A percentile compares a stretch with the other conserved stretches of the same genome.
Evolutionary conservation across 1,139 yeast species (phyloP).

Genomic region (Suhomyces yuchorum): DNA sequence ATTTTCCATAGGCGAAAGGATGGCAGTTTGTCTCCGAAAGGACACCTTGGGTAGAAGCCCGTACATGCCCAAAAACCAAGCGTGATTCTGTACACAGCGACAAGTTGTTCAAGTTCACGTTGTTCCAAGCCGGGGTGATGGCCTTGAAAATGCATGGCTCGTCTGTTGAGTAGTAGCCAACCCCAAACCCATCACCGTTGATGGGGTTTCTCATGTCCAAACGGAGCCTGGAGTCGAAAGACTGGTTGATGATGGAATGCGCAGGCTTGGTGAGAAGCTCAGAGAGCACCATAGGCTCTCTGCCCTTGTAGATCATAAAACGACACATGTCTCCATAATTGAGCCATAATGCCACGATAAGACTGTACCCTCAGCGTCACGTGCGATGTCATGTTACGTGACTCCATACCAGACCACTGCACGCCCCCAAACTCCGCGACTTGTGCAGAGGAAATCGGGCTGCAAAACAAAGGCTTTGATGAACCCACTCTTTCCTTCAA

Average conservation of each 20-base stretch:
- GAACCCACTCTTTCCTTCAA: too few relatives aligned
- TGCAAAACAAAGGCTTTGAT: too few relatives aligned
- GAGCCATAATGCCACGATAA: not conserved
- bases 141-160: conserved; percentile 84
- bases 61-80: conserved; percentile 89
- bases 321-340: conserved; percentile 41
- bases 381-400: not conserved
- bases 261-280: conserved; percentile 92
- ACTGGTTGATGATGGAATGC: conserved; percentile 94
- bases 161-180: conserved; percentile 78
- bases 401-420: not conserved
- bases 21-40: conserved; percentile 94
- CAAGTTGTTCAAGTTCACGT: conserved; percentile 79
- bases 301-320: conserved; percentile 53
- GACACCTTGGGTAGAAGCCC: conserved; percentile 96
- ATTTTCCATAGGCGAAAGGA: conserved; percentile 81
- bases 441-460: not conserved
- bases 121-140: conserved; percentile 98
- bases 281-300: conserved; percentile 80
- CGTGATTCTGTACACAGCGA: conserved; percentile 85
- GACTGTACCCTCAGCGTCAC: not conserved
- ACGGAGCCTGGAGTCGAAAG: conserved; percentile 86
- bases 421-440: too few relatives aligned
- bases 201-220: conserved; percentile 88
- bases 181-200: conserved; percentile 98